Conservation (phyloP, 306 rosid species). For the Malus asiatica region DNA sequence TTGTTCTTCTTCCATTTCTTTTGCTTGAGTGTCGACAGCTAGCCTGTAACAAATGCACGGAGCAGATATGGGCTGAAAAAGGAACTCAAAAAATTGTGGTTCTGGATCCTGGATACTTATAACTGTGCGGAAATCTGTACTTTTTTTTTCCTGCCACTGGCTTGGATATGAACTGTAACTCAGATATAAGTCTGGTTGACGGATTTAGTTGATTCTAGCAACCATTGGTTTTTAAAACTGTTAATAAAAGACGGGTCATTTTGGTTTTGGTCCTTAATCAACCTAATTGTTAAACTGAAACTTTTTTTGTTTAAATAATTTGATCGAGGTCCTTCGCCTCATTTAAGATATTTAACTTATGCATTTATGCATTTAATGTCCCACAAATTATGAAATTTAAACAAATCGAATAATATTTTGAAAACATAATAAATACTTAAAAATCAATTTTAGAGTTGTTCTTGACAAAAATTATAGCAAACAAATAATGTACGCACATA, state of each 20-base stretch:
- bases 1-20: conserved; percentile 21
- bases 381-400: no score
- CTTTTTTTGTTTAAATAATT: no score
- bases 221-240: background rate
- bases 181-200: background rate
- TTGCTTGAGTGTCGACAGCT: conserved; percentile 4
- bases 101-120: background rate
- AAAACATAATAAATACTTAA: no score
- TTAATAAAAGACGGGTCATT: background rate
- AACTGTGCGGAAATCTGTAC: background rate
- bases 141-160: background rate
- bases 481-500: no score
- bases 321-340: no score
- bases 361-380: no score
- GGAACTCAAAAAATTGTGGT: background rate
- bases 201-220: background rate
- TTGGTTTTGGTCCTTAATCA: no score
- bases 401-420: no score
- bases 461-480: no score
- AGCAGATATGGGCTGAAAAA: background rate
- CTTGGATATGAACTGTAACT: conserved; percentile 2
- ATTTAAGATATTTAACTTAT: no score
- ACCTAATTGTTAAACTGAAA: no score
- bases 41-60: background rate
- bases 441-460: no score